These are phyloP conservation scores for Bocquillonia castaneifolia DNA, from an alignment of 441 rosid species.

Conservation along the genomic window DNA sequence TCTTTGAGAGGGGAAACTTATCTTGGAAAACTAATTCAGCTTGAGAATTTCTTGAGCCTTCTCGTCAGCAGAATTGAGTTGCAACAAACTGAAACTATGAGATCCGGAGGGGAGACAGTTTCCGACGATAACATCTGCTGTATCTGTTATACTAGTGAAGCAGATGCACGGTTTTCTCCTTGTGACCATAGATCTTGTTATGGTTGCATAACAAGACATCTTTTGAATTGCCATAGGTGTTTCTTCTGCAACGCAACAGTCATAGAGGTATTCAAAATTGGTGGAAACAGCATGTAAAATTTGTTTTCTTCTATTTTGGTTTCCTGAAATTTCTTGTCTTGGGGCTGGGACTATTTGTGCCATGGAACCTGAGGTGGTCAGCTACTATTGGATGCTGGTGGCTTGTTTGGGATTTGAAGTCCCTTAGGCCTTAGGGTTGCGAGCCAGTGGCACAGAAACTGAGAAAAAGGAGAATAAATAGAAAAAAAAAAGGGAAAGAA, in stretches of 20 bases:
- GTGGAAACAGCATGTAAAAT: slow-evolving; percentile 19
- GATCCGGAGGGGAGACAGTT: slow-evolving; percentile 35
- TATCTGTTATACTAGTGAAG: slow-evolving; percentile 68
- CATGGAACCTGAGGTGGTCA: background rate
- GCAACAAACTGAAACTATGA: slow-evolving; percentile 33
- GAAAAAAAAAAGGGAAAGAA: background rate
- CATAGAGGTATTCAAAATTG: slow-evolving; percentile 46
- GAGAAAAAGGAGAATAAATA: background rate
- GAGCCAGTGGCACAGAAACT: background rate
- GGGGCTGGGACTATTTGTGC: background rate
- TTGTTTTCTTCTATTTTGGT: background rate
- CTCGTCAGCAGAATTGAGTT: slow-evolving; percentile 47
- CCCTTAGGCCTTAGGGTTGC: background rate
- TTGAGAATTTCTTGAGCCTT: slow-evolving; percentile 58
- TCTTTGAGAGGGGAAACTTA: slow-evolving; percentile 53
- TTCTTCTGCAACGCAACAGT: slow-evolving; percentile 96
- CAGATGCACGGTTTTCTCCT: slow-evolving; percentile 73
- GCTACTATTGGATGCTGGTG: background rate
- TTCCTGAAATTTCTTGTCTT: background rate
- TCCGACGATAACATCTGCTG: slow-evolving; percentile 66
- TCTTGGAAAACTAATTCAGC: slow-evolving; percentile 50
- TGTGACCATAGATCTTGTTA: slow-evolving; percentile 87
- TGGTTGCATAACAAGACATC: slow-evolving; percentile 95
- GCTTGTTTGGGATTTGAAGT: too few species aligned
- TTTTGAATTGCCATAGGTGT: slow-evolving; percentile 83